phyloP scores from a whole-genome alignment of 1,284 basidiomycete genomes.

The Athelia sp. region DNA sequence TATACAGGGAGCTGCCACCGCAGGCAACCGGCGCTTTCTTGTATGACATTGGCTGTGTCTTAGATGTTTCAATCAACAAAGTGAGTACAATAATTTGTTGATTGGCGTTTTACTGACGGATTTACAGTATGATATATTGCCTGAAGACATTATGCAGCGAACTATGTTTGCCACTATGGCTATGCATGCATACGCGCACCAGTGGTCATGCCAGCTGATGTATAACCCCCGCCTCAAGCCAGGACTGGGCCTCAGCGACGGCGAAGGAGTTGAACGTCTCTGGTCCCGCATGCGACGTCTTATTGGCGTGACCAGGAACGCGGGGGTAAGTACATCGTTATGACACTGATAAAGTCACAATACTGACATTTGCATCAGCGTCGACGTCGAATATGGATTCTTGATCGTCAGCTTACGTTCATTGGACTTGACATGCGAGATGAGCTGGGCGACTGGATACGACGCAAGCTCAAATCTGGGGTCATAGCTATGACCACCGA shows the following conservation, averaged over 20 bases:
- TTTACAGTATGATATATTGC: conserved; percentile 7
- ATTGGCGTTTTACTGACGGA: background rate
- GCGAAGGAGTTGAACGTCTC: conserved; percentile 14
- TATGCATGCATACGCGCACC: conserved; percentile 16
- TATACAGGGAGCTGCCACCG: conserved; percentile 8
- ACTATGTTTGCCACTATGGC: conserved; percentile 8
- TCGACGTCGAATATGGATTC: conserved; percentile 18
- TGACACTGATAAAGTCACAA: background rate
- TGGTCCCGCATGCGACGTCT: conserved; percentile 8
- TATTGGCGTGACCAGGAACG: conserved; percentile 3
- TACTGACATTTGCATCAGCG: conserved; percentile 11
- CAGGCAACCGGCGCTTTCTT: conserved; percentile 5
- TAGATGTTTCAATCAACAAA: conserved; percentile 2
- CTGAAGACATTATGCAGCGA: background rate
- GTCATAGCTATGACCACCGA: background rate
- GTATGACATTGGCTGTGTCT: conserved; percentile 14
- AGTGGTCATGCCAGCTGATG: conserved; percentile 15
- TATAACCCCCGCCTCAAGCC: conserved; percentile 10
- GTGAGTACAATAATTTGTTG: background rate
- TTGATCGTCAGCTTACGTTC: conserved; percentile 18
- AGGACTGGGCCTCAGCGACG: conserved; percentile 12
- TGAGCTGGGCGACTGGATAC: conserved; percentile 19
- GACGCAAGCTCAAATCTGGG: background rate
- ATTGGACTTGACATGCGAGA: conserved; percentile 12
- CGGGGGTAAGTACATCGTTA: background rate